Evolutionary conservation across 257 asterid genomes (phyloP).

Genomic region (Agastache rugosa): DNA sequence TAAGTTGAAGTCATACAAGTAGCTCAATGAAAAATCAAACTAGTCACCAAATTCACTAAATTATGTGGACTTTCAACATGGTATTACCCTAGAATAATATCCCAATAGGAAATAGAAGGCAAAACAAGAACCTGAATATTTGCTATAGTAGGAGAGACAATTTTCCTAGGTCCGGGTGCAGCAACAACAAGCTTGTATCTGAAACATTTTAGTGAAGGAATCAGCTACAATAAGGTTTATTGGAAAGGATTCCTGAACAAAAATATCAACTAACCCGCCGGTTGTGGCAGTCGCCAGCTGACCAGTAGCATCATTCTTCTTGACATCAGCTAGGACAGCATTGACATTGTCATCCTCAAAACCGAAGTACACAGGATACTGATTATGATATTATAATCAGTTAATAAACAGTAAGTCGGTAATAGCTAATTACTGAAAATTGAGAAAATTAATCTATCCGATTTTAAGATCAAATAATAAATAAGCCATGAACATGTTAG

Average conservation of each 20-base stretch:
- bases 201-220: conserved; percentile 38
- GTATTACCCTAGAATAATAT: background rate
- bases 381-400: conserved; percentile 44
- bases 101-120: conserved; percentile 27
- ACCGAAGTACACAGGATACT: conserved; percentile 97
- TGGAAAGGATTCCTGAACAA: conserved; percentile 18
- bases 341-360: conserved; percentile 78
- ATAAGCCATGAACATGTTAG: background rate
- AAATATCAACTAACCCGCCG: conserved; percentile 84
- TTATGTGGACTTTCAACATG: conserved; percentile 18
- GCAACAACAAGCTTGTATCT: conserved; percentile 93
- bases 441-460: background rate
- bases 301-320: conserved; percentile 87
- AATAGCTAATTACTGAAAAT: conserved; percentile 12
- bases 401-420: background rate
- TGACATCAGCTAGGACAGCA: conserved; percentile 81
- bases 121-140: conserved; percentile 78
- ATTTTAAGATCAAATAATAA: conserved; percentile 8
- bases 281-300: conserved; percentile 97
- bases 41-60: conserved; percentile 24
- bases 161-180: conserved; percentile 86
- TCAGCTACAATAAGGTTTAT: conserved; percentile 17
- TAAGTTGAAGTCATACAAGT: conserved; percentile 11
- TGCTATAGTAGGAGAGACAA: conserved; percentile 78
- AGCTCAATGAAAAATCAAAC: conserved; percentile 25